A percentile compares a stretch with the other conserved stretches of the same genome.
phyloP scores from a whole-genome alignment of 1,284 basidiomycete species.

The Ustilago lituana region DNA sequence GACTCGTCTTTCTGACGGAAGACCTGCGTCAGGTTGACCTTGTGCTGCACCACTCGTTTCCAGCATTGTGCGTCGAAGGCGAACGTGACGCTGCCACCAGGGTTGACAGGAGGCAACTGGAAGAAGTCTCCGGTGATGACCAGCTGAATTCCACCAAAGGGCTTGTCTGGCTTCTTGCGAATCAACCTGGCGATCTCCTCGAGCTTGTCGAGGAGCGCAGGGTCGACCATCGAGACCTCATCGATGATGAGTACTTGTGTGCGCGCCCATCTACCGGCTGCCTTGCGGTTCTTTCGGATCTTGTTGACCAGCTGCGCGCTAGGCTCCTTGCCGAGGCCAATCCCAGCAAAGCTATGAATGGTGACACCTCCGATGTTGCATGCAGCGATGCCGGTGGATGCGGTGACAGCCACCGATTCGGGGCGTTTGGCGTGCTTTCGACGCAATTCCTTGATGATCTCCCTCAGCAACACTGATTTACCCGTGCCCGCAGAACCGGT shows the following conservation, averaged over 20 bases:
- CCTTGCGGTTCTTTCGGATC: slow-evolving; percentile 78
- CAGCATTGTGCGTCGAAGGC: slow-evolving; percentile 86
- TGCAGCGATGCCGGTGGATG: slow-evolving; percentile 87
- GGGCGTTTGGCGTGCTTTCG: slow-evolving; percentile 70
- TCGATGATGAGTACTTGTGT: slow-evolving; percentile 90
- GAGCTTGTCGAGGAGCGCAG: slow-evolving; percentile 88
- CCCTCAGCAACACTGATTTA: slow-evolving; percentile 90
- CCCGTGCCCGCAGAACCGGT: slow-evolving; percentile 94
- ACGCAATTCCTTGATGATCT: slow-evolving; percentile 78
- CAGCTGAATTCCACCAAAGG: slow-evolving; percentile 96
- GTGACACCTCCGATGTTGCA: slow-evolving; percentile 94
- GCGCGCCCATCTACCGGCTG: slow-evolving; percentile 75
- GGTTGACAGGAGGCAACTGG: slow-evolving; percentile 89
- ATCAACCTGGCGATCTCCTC: slow-evolving; percentile 75
- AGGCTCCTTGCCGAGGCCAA: slow-evolving; percentile 81
- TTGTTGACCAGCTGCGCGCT: slow-evolving; percentile 75
- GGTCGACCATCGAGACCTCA: slow-evolving; percentile 96
- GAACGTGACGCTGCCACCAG: slow-evolving; percentile 62
- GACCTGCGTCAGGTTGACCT: slow-evolving; percentile 87
- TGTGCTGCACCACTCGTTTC: slow-evolving; percentile 78
- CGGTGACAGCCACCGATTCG: slow-evolving; percentile 82
- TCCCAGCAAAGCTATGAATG: slow-evolving; percentile 88
- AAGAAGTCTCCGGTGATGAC: slow-evolving; percentile 95
- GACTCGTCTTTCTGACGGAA: slow-evolving; percentile 75
- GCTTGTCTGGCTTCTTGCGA: slow-evolving; percentile 71